Evolutionary conservation across 768 basidiomycete genomes (phyloP), one percentile per base, ranked within the genome.

Genomic region (Hygrocybe coccinea): DNA sequence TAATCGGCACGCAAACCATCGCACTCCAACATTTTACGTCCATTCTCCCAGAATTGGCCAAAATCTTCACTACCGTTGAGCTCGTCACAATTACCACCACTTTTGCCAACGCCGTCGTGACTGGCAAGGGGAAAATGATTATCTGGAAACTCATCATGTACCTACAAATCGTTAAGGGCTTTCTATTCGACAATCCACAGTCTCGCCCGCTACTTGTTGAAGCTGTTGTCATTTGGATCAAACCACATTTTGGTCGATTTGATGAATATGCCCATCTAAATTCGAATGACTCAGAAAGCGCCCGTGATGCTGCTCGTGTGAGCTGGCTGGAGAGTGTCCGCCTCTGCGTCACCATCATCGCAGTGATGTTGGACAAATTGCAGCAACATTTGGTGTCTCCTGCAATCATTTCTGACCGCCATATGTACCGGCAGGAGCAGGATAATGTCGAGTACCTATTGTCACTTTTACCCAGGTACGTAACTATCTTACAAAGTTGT

Each of bases 61-160:
- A 89, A 63, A 85, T 94, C 17, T 94, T 91, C 65, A 71, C 81
- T 14, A 84, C 80, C 5, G 80, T 89, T 8, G 94, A 97, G 66
- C 83, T 97, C 9, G 91, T 95, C 22, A 84, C 89, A 11, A 82
- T 95, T 57, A 86, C 85, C 10, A 91, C 92, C 15, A 83, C 83
- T 14, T 97, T 97, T 70, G 89, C 90, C 5, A 91, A 92, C 55
- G 84, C 92, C 6, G 80, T 94, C 46, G 82, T 82, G 6, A 77
- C 79, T 7, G 79, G 78, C 29, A 93, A 87, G 67, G 91, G 94
- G 24, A 93, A 90, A 66, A 89, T 95, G 45, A 83, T 91, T 51
- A 86, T 93, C 53, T 92, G 92, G 87, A 94, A 94, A 69, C 79
- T 98, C 45, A 87, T 95, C 62, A 87, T 97, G 84, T 91, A 94